Base-by-base conservation (phyloP, 1,139 yeast genomes). In the Yamadazyma atlantica region DNA sequence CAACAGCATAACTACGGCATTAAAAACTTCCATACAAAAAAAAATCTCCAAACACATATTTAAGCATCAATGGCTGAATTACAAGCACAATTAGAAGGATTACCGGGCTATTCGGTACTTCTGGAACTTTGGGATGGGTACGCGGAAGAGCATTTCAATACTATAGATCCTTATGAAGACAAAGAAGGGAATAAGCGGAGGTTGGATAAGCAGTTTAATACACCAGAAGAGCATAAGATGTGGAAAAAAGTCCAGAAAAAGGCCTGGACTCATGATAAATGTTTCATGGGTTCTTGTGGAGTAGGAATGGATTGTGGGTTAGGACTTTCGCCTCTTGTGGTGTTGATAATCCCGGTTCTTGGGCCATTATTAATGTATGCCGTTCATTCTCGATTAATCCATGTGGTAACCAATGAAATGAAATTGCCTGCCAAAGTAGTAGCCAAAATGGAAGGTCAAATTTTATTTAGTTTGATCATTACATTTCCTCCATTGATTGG, bases 221-320 rank as follows among this genome's bases (percentile, higher is more conserved):
- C 83, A n/a, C 74, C 75, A 37, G 66, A 71, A 27, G 95, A 88
- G 48, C 78, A 74, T 34, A 74, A 75, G 51, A 62, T 74, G 10
- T 89, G 94, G 94, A 84, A 80, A 53, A 63, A 59, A 29, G 69
- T 89, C n/a, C 90, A 83, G 52, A 70, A 64, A 35, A 72, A 76
- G 46, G 96, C 97, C 0, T 90, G 96, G 96, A 55, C 73, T 7
- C 90, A 89, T 53, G 97, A 90, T 56, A 74, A 77, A 49, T 85
- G 95, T 54, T 76, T 81, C 41, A 68, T 86, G 50, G 95, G 95
- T 1, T 83, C 90, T 46, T 84, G 82, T 48, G 73, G 73, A 0
- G 67, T 69, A 53, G 84, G 92, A 24, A 62, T 85, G 54, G 89
- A 85, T 62, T 67, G 87, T 54, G 90, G 95, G 1, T 50, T 86